Evolutionary conservation across 129 eudicot genomes (phyloP), one percentile per base, ranked within the genome.

Genomic region (Ambrosia trifida): DNA sequence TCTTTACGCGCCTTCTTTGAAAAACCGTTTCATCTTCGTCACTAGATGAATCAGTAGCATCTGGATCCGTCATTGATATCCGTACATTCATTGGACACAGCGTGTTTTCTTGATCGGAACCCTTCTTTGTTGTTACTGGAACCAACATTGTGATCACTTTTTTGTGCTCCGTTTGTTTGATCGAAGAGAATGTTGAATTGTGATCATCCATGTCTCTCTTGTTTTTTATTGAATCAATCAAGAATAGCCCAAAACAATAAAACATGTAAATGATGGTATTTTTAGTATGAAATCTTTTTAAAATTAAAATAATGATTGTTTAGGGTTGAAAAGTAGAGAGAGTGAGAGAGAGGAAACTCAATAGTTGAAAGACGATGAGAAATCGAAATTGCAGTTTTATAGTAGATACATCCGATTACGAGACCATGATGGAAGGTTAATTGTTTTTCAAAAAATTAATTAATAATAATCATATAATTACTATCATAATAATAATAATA

Each of bases 131-230:
- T 0, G 1, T 73, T 16, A n/a, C 40, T 13, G 63, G 36, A 19
- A 64, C 51, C 51, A 35, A 53, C 68, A 84, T 91, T 5, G 43
- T 83, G 2, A 85, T 68, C 16, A 66, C 17, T 24, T 14, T 79
- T 40, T 28, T 43, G 80, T 91, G 97, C 83, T 84, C 87, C 2
- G 97, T 91, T 70, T 76, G 79, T 66, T 88, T 91, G 68, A 82
- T 72, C 4, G 91, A 91, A 61, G 83, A 81, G 6, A 86, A 62
- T 53, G 79, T 18, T 59, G 68, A 67, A 1, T 24, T 24, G 41
- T 10, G 62, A 5, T 0, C 5, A 32, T 81, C 84, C 91, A 86
- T 88, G 68, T 67, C 62, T 49, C 41, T 43, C 17, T 3, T 13
- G 35, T 33, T n/a, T 31, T 74, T 45, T 54, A 38, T 43, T 64